A percentile compares a stretch with the other conserved stretches of the same genome.
phyloP scores from a whole-genome alignment of 2,329 filamentous ascomycete genomes.

The Hortaea sp. region DNA sequence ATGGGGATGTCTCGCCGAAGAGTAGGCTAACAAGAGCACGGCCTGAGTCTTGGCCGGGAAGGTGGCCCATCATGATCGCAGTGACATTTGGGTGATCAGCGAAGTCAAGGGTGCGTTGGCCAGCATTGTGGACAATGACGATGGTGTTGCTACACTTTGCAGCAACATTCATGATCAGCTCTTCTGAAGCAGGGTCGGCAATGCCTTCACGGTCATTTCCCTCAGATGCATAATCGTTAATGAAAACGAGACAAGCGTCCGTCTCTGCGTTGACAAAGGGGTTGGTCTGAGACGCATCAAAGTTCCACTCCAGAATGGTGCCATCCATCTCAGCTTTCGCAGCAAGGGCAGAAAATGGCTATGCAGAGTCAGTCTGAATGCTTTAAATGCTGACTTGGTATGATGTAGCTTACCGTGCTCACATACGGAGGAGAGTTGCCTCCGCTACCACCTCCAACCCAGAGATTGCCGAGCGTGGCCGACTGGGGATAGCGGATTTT shows the following conservation, averaged over 20 bases:
- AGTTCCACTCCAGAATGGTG: neutral
- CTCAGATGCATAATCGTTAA: constrained; percentile 21
- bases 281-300: constrained; percentile 10
- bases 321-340: neutral
- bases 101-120: constrained; percentile 22
- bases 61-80: constrained; percentile 18
- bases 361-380: neutral
- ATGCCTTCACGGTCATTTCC: constrained; percentile 16
- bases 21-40: constrained; percentile 17
- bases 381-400: neutral
- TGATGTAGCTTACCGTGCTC: no score
- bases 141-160: constrained; percentile 40
- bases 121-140: constrained; percentile 37
- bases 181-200: constrained; percentile 15
- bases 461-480: no score
- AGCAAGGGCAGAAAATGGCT: constrained; percentile 4
- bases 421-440: no score
- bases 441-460: no score
- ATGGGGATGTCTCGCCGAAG: constrained; percentile 19
- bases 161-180: constrained; percentile 18
- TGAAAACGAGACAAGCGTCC: constrained; percentile 23
- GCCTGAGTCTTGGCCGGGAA: constrained; percentile 22
- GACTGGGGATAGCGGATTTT: no score
- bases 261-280: constrained; percentile 11
- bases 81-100: constrained; percentile 23